Conservation (phyloP, 352 stramenopile species). For the Phytophthora sp. region DNA sequence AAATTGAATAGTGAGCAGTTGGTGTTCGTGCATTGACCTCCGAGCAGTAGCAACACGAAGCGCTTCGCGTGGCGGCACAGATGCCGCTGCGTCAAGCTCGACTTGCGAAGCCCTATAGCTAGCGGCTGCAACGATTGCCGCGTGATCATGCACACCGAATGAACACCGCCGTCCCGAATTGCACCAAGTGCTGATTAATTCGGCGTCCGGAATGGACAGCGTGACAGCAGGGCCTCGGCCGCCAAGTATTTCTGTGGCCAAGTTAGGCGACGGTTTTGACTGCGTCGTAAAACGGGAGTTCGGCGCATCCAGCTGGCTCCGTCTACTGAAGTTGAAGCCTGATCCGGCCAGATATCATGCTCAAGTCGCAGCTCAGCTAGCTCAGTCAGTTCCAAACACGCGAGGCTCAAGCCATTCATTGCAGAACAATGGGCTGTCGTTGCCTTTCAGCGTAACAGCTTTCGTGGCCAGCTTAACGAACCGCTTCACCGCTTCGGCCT, state of each 20-base stretch:
- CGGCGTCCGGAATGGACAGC: conserved; percentile 8
- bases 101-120: not conserved
- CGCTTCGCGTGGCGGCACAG: conserved; percentile 11
- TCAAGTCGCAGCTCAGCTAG: too few species aligned
- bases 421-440: too few species aligned
- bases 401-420: too few species aligned
- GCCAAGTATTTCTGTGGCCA: not conserved
- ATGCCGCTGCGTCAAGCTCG: not conserved
- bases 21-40: not conserved
- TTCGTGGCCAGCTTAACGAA: too few species aligned
- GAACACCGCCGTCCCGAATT: not conserved
- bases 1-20: conserved; percentile 4
- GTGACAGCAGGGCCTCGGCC: not conserved
- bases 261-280: not conserved
- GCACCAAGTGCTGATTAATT: not conserved
- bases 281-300: conserved; percentile 10
- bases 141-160: conserved; percentile 7
- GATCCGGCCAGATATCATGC: too few species aligned
- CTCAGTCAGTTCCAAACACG: too few species aligned
- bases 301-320: not conserved
- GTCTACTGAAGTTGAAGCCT: conserved; percentile 7
- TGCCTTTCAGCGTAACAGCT: too few species aligned
- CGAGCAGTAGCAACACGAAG: not conserved
- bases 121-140: not conserved
- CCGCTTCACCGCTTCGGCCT: too few species aligned